Conservation (phyloP, 345 rosid genomes). For the Euphorbia peplus region DNA sequence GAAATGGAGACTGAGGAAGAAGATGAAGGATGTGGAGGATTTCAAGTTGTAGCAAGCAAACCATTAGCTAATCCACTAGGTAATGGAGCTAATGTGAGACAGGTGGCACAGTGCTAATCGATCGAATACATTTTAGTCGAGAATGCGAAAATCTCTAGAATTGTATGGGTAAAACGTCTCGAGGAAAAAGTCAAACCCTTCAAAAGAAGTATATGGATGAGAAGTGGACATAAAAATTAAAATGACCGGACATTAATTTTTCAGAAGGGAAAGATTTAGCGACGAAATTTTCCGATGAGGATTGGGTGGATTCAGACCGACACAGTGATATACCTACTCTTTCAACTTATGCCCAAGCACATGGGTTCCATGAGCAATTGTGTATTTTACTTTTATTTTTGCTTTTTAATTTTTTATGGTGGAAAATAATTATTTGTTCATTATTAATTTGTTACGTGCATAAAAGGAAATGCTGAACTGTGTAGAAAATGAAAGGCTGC, state of each 20-base stretch:
- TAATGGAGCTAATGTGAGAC: constrained; percentile 5
- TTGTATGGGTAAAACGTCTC: no score
- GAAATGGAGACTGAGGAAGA: constrained; percentile 22
- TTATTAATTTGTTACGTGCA: constrained; percentile 16
- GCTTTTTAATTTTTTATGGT: not conserved
- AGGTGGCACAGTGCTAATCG: no score
- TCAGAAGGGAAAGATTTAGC: not conserved
- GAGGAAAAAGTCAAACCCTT: no score
- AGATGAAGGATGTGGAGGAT: constrained; percentile 15
- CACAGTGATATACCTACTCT: not conserved
- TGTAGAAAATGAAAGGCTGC: not conserved
- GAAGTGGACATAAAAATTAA: not conserved
- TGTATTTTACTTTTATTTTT: not conserved
- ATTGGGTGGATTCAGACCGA: not conserved
- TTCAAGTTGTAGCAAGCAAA: constrained; percentile 19
- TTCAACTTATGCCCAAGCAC: constrained; percentile 13
- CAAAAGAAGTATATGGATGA: not conserved
- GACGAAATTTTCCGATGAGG: not conserved
- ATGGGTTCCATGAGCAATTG: constrained; percentile 22
- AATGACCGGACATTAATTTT: not conserved
- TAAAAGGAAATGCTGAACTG: not conserved
- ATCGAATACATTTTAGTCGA: no score
- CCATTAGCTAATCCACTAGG: not conserved
- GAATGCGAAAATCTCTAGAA: no score
- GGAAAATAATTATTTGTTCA: constrained; percentile 12